Evolutionary conservation across 2,329 filamentous ascomycete genomes (phyloP).

Genomic region (Dothiorella sarmentorum): DNA sequence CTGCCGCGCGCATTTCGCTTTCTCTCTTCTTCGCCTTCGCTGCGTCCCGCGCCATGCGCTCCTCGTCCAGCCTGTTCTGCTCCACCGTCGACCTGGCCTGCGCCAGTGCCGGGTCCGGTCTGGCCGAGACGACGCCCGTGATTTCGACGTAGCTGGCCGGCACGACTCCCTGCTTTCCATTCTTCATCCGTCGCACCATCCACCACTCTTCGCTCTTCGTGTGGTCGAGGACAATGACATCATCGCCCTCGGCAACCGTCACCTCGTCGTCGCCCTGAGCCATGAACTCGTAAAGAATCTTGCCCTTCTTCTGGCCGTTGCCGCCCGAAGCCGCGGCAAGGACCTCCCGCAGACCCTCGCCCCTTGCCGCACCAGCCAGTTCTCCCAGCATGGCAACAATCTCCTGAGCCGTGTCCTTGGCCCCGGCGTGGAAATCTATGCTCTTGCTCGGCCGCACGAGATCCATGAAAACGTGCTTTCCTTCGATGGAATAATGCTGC

Average conservation of each 20-base stretch:
- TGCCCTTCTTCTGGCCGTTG: constrained; percentile 69
- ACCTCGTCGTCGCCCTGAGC: constrained; percentile 96
- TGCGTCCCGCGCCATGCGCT: constrained; percentile 72
- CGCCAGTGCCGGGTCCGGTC: constrained; percentile 50
- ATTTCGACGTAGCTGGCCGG: constrained; percentile 95
- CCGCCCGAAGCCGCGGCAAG: constrained; percentile 72
- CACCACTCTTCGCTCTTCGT: constrained; percentile 96
- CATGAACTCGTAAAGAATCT: constrained; percentile 92
- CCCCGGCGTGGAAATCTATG: constrained; percentile 92
- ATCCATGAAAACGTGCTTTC: constrained; percentile 96
- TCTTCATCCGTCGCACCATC: constrained; percentile 87
- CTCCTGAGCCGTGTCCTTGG: constrained; percentile 93
- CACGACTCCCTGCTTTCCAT: constrained; percentile 91
- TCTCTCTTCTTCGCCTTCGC: constrained; percentile 51
- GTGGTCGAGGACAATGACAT: constrained; percentile 87
- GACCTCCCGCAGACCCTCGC: constrained; percentile 81
- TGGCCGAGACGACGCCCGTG: constrained; percentile 60
- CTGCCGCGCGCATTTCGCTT: constrained; percentile 41
- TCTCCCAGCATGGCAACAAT: constrained; percentile 87
- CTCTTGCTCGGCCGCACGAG: constrained; percentile 89
- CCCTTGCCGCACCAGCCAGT: constrained; percentile 77
- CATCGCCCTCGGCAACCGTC: constrained; percentile 82
- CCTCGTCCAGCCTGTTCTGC: constrained; percentile 75
- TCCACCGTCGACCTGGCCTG: constrained; percentile 67
- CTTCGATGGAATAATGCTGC: constrained; percentile 96